Conservation (phyloP, 768 basidiomycete genomes). For the Mycena rebaudengoi region DNA sequence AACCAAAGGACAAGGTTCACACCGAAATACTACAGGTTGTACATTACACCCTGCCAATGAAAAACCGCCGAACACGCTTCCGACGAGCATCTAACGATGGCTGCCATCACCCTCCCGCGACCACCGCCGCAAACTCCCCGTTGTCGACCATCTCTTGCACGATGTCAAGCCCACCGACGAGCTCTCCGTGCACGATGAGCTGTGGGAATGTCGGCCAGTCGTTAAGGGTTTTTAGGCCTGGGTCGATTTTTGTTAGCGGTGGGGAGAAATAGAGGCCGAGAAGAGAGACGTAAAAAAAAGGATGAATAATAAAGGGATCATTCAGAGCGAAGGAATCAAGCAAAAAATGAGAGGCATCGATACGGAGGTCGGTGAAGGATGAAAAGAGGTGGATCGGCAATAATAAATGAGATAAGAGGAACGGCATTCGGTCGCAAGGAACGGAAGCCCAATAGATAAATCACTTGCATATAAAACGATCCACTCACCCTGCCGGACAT, state of each 20-base stretch:
- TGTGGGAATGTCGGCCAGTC: slow-evolving; percentile 94
- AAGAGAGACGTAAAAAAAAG: not conserved
- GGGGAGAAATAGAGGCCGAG: not conserved
- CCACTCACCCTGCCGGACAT: slow-evolving; percentile 78
- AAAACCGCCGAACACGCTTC: no score
- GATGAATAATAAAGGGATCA: not conserved
- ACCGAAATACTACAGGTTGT: no score
- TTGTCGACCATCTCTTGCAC: slow-evolving; percentile 86
- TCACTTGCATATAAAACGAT: not conserved
- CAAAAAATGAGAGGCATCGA: no score
- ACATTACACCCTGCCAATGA: no score
- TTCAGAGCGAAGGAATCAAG: no score
- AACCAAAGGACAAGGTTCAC: no score
- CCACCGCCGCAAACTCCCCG: slow-evolving; percentile 74
- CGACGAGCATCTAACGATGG: no score
- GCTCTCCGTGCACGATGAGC: slow-evolving; percentile 87
- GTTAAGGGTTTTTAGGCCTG: slow-evolving; percentile 79
- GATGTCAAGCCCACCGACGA: slow-evolving; percentile 95
- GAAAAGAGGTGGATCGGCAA: no score
- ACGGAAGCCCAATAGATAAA: no score
- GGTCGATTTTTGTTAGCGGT: not conserved
- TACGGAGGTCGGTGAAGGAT: no score
- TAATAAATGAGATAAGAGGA: no score
- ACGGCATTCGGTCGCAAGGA: no score
- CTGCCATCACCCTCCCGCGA: slow-evolving; percentile 32